Percentiles rank a stretch among this genome's conserved stretches.
Evolutionary conservation across 1,284 basidiomycete species (phyloP).

Genomic region (Rhodofomes roseus): DNA sequence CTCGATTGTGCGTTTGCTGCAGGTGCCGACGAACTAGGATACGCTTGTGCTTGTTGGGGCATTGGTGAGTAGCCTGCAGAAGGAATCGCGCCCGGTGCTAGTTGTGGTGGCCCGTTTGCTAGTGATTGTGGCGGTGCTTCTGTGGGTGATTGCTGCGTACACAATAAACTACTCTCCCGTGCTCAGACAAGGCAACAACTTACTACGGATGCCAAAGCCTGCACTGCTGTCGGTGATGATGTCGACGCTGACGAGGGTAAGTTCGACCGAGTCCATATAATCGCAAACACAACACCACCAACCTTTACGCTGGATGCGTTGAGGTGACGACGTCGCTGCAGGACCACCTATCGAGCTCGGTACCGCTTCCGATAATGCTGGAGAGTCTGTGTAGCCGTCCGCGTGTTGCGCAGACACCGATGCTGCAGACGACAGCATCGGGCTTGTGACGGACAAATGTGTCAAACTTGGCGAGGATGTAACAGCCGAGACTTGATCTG

Average conservation of each 20-base stretch:
- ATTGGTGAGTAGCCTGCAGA: slow-evolving; percentile 47
- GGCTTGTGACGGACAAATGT: slow-evolving; percentile 74
- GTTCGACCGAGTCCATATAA: neutral
- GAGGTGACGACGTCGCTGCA: slow-evolving; percentile 55
- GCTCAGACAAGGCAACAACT: slow-evolving; percentile 10
- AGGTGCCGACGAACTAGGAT: slow-evolving; percentile 28
- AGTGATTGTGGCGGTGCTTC: slow-evolving; percentile 19
- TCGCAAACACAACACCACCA: neutral
- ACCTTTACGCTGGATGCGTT: slow-evolving; percentile 22
- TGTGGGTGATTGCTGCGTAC: slow-evolving; percentile 25
- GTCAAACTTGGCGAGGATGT: slow-evolving; percentile 75
- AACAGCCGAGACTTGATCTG: slow-evolving; percentile 49
- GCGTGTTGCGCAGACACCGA: slow-evolving; percentile 63
- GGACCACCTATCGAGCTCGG: slow-evolving; percentile 51
- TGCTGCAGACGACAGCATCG: slow-evolving; percentile 66
- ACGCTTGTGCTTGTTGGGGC: slow-evolving; percentile 60
- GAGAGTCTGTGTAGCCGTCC: slow-evolving; percentile 69
- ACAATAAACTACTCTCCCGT: slow-evolving; percentile 2
- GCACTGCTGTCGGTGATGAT: slow-evolving; percentile 19
- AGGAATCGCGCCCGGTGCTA: slow-evolving; percentile 10
- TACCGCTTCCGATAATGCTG: slow-evolving; percentile 66
- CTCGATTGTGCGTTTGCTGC: slow-evolving; percentile 20
- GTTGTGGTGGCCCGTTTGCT: slow-evolving; percentile 19
- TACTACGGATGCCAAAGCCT: slow-evolving; percentile 17
- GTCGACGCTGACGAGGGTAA: slow-evolving; percentile 14